A percentile compares a stretch with the other conserved stretches of the same genome.
Evolutionary conservation across 2,329 filamentous ascomycete genomes (phyloP).

Genomic region (Calonectria crousiana): DNA sequence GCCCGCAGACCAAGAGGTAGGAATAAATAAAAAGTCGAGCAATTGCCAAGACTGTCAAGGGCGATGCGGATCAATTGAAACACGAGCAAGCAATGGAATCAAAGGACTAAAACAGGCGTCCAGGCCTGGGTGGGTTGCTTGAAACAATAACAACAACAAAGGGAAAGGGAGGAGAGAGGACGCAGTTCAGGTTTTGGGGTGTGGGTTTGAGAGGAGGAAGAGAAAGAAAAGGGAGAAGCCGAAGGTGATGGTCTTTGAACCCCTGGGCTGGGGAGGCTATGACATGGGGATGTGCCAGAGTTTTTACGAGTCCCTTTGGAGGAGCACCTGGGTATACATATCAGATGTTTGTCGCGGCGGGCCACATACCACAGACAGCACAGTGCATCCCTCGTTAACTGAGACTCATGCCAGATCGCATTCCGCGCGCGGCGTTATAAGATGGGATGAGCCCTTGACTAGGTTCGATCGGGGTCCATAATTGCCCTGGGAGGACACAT

Average conservation of each 20-base stretch:
- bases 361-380: background rate
- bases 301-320: constrained; percentile 3
- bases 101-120: constrained; percentile 3
- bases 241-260: constrained; percentile 3
- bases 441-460: background rate
- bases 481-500: background rate
- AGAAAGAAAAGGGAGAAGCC: background rate
- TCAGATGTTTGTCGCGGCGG: background rate
- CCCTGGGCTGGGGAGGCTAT: background rate
- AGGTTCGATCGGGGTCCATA: background rate
- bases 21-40: background rate
- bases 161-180: background rate
- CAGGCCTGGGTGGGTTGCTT: background rate
- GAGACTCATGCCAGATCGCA: constrained; percentile 14
- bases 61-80: constrained; percentile 4
- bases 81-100: background rate
- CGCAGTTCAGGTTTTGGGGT: background rate
- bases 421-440: background rate
- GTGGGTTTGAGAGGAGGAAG: background rate
- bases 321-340: constrained; percentile 11
- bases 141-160: constrained; percentile 3
- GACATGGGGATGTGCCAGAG: constrained; percentile 6
- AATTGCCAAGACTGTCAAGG: constrained; percentile 5
- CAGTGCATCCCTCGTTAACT: constrained; percentile 3
- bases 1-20: constrained; percentile 19